Evolutionary conservation across 176 grass and related monocot genomes (phyloP).

Genomic region (Saccharum spontaneum): DNA sequence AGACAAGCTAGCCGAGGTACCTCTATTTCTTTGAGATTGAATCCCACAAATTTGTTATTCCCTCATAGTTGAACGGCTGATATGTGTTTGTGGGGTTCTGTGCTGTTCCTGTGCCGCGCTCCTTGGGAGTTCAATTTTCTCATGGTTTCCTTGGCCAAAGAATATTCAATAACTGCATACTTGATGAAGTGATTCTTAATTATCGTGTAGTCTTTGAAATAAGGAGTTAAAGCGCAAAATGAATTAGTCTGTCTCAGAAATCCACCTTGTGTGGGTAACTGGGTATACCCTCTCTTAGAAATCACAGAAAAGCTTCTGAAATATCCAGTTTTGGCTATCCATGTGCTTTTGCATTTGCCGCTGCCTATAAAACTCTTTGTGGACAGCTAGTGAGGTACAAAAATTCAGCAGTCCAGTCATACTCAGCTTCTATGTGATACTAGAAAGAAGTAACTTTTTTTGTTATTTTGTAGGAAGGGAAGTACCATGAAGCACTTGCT

Average conservation of each 20-base stretch:
- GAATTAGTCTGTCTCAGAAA: not conserved
- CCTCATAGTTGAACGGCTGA: not conserved
- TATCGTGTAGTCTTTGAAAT: not conserved
- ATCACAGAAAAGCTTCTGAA: not conserved
- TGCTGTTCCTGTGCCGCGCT: not conserved
- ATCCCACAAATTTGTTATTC: not conserved
- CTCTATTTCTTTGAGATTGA: not conserved
- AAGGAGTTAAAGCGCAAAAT: not conserved
- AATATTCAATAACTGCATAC: not conserved
- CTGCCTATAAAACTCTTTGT: not conserved
- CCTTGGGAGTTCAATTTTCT: not conserved
- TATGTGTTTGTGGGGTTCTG: not conserved
- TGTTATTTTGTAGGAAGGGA: conserved; percentile 64
- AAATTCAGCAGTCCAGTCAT: not conserved
- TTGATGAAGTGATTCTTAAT: conserved; percentile 1
- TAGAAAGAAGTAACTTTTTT: not conserved
- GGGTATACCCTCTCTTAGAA: not conserved
- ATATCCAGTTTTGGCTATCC: not conserved
- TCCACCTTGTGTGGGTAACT: not conserved
- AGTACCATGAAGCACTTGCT: conserved; percentile 75
- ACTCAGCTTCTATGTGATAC: not conserved
- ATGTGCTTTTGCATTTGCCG: not conserved
- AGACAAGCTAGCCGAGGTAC: conserved; percentile 72
- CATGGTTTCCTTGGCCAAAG: not conserved
- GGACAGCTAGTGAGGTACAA: not conserved